Percentiles rank a stretch among this genome's conserved stretches.
Evolutionary conservation across 495 filamentous ascomycete species (phyloP).

Genomic region (Rostrohypoxylon terebratum): DNA sequence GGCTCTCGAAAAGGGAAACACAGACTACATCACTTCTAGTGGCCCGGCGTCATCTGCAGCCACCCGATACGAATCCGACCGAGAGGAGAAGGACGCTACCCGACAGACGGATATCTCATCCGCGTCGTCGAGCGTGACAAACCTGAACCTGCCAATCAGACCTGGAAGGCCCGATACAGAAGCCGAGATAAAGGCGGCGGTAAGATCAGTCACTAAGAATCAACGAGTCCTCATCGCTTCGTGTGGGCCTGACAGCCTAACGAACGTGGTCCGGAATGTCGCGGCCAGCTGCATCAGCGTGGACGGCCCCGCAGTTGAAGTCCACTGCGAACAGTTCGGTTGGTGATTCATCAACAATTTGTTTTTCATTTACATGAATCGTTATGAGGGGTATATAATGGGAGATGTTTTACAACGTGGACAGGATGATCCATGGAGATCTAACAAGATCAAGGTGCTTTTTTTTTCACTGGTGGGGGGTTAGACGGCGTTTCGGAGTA

Average conservation of each 20-base stretch:
- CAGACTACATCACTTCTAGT: slow-evolving; percentile 30
- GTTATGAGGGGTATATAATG: slow-evolving; percentile 3
- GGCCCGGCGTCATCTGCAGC: slow-evolving; percentile 34
- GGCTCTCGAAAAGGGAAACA: slow-evolving; percentile 15
- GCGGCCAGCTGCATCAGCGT: slow-evolving; percentile 61
- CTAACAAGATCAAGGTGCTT: neutral
- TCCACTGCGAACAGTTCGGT: slow-evolving; percentile 68
- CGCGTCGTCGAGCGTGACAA: slow-evolving; percentile 17
- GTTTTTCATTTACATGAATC: slow-evolving; percentile 7
- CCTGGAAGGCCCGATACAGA: slow-evolving; percentile 58
- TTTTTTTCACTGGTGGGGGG: neutral
- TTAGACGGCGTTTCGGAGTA: slow-evolving; percentile 18
- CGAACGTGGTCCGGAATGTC: slow-evolving; percentile 61
- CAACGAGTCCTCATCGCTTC: slow-evolving; percentile 63
- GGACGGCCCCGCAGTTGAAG: slow-evolving; percentile 63
- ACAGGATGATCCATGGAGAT: slow-evolving; percentile 8
- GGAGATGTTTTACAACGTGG: neutral
- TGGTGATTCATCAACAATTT: slow-evolving; percentile 53
- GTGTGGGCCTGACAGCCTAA: slow-evolving; percentile 64
- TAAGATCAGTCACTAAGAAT: slow-evolving; percentile 53
- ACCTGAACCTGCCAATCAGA: slow-evolving; percentile 45
- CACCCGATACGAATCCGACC: slow-evolving; percentile 41
- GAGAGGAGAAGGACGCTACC: slow-evolving; percentile 15
- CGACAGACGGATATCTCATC: slow-evolving; percentile 18
- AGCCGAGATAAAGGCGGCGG: slow-evolving; percentile 55